Conservation (phyloP, 305 asterid genomes). For the Ruellia speciosa region DNA sequence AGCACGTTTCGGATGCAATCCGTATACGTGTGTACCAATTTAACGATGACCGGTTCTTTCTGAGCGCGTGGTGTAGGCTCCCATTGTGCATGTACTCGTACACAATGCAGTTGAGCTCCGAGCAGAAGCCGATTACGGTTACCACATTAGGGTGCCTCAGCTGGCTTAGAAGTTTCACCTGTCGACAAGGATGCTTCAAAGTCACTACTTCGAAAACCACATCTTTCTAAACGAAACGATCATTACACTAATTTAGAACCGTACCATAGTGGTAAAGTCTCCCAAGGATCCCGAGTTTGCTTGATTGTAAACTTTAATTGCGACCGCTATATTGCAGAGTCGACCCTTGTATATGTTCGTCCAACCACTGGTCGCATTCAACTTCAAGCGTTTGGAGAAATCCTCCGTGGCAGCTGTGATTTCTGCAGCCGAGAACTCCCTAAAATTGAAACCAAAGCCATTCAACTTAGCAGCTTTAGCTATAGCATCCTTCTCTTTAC, state of each 20-base stretch:
- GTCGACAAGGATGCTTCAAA: constrained; percentile 6
- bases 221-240: no score
- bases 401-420: constrained; percentile 50
- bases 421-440: constrained; percentile 49
- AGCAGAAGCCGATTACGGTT: constrained; percentile 55
- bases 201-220: background rate
- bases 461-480: constrained; percentile 26
- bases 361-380: constrained; percentile 38
- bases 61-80: constrained; percentile 40
- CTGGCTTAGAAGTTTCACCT: constrained; percentile 46
- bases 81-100: constrained; percentile 57
- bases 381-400: constrained; percentile 39
- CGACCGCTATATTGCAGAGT: constrained; percentile 37
- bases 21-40: constrained; percentile 47
- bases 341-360: constrained; percentile 43
- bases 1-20: constrained; percentile 55
- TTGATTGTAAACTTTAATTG: constrained; percentile 36
- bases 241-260: background rate
- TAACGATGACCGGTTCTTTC: constrained; percentile 26
- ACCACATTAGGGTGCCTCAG: constrained; percentile 51
- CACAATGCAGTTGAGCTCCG: constrained; percentile 45
- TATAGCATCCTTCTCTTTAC: constrained; percentile 54
- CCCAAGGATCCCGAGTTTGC: constrained; percentile 24
- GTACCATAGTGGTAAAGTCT: constrained; percentile 39
- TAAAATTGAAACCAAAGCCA: constrained; percentile 30